Percentiles rank a stretch among this genome's conserved stretches.
phyloP scores from a whole-genome alignment of 305 asterid genomes.

The Ilex paraguariensis region DNA sequence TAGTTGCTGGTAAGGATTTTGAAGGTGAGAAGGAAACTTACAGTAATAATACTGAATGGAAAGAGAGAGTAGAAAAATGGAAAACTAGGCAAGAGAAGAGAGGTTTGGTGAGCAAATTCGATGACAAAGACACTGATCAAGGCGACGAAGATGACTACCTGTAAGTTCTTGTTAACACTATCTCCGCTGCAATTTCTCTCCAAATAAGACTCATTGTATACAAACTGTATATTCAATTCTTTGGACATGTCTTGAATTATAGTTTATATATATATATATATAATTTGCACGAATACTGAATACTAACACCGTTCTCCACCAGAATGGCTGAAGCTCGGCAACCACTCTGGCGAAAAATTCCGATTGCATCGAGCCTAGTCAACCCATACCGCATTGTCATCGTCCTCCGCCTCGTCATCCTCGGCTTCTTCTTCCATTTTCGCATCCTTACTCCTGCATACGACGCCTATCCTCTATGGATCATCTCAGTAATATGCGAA shows the following conservation, averaged over 20 bases:
- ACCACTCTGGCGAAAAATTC: constrained; percentile 83
- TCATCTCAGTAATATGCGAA: constrained; percentile 77
- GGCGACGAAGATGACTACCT: constrained; percentile 52
- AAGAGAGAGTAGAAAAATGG: constrained; percentile 78
- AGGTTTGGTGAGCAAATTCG: constrained; percentile 51
- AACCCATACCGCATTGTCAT: constrained; percentile 84
- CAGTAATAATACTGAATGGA: constrained; percentile 55
- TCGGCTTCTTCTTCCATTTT: constrained; percentile 71
- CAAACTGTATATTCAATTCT: no score
- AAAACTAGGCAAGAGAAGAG: constrained; percentile 70
- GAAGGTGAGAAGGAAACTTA: constrained; percentile 57
- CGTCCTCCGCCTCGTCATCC: constrained; percentile 53
- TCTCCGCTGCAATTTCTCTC: no score
- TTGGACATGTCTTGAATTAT: no score
- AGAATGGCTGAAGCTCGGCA: constrained; percentile 83
- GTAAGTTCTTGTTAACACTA: constrained; percentile 23
- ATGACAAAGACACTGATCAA: constrained; percentile 36
- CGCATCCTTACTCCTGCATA: constrained; percentile 62
- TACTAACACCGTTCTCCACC: neutral
- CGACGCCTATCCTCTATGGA: constrained; percentile 75
- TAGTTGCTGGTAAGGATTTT: constrained; percentile 56
- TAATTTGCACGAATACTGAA: no score
- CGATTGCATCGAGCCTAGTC: constrained; percentile 65
- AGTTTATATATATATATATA: no score
- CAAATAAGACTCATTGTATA: no score